Conservation (phyloP, 352 stramenopile genomes). For the Blastocystis sp. region DNA sequence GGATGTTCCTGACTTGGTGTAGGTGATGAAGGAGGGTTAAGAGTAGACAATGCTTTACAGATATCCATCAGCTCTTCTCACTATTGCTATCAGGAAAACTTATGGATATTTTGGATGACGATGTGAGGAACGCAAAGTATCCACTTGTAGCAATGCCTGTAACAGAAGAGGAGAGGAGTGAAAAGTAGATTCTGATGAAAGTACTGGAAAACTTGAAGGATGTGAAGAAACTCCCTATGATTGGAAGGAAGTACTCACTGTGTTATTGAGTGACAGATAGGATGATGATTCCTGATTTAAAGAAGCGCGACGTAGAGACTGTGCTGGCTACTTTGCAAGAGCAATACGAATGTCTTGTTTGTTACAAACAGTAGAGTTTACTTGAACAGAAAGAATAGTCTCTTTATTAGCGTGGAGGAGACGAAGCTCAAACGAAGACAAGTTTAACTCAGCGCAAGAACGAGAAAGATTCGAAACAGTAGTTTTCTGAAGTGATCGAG, state of each 20-base stretch:
- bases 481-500: not conserved
- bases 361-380: too few species aligned
- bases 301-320: slow-evolving; percentile 42
- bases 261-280: not conserved
- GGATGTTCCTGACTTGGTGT: slow-evolving; percentile 37
- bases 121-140: slow-evolving; percentile 5
- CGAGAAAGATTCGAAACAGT: not conserved
- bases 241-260: not conserved
- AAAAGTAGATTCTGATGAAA: slow-evolving; percentile 22
- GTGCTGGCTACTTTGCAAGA: slow-evolving; percentile 14
- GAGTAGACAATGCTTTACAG: slow-evolving; percentile 44
- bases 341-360: not conserved
- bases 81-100: slow-evolving; percentile 15
- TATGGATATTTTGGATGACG: slow-evolving; percentile 37
- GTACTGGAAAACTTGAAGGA: slow-evolving; percentile 53
- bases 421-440: not conserved
- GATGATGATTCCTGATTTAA: slow-evolving; percentile 19
- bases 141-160: slow-evolving; percentile 36
- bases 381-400: too few species aligned
- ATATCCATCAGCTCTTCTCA: slow-evolving; percentile 3
- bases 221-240: slow-evolving; percentile 19
- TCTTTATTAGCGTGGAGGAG: not conserved
- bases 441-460: not conserved
- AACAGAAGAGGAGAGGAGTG: not conserved
- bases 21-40: not conserved